Evolutionary conservation across 2,329 filamentous ascomycete species (phyloP), one percentile per base, ranked within the genome.

Genomic region (Fusarium solani-melongenae): DNA sequence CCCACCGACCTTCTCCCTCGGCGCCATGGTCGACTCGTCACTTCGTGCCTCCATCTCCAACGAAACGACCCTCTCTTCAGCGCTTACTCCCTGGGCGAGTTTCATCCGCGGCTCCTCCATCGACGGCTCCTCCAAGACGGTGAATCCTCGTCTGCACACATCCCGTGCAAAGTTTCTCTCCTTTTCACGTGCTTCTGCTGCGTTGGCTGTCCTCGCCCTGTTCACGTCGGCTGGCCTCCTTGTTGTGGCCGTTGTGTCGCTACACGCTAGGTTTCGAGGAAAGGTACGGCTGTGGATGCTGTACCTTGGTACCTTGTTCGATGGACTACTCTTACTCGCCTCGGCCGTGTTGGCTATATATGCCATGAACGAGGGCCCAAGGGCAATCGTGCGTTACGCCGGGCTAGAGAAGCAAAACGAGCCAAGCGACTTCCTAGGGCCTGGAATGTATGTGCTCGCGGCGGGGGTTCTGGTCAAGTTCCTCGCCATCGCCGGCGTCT

Each of bases 381-480:
- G 65, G 27, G 59, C 65, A 9, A 58, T 71, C 10, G 20, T 71
- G 5, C 46, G 56, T 27, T 59, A 69, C 14, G 64, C 53, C 2
- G 55, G 39, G 20, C n/a, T 53, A 11, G 34, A 24, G 38, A 33
- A 44, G 15, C 41, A 65, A 31, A 36, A 57, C 11, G 46, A 51
- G 20, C 38, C 61, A 10, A 58, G 12, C 3, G 41, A 38, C 8
- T 66, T 62, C 44, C 31, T 73, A 7, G 68, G 70, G 1, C 70
- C 70, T 10, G 70, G 68, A 1, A 71, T 71, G 68, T 73, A 68
- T 27, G 70, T 69, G n/a, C 59, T 73, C 31, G 64, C 5, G 7
- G 70, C 62, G 4, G 70, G 70, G 24, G 70, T 73, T n/a, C n/a
- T 66, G 14, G 11, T 73, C 22, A 73, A 73, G 56, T 69, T 71